phyloP scores from a whole-genome alignment of 1,284 basidiomycete genomes.

The Fomitopsis pinicola region DNA sequence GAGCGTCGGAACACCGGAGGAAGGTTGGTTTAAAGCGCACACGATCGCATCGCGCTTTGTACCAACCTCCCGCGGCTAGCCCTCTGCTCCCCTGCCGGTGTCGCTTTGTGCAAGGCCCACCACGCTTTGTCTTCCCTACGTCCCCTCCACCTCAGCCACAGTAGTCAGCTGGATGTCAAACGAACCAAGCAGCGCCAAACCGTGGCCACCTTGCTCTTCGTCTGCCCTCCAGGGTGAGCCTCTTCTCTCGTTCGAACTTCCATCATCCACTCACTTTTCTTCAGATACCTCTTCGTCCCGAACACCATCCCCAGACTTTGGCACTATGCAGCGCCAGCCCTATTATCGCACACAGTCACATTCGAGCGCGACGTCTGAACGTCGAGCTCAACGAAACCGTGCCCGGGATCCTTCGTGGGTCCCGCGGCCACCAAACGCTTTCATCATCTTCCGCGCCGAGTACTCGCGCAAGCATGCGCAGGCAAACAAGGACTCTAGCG shows the following conservation, averaged over 20 bases:
- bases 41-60: neutral
- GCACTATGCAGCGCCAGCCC: neutral
- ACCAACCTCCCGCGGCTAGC: neutral
- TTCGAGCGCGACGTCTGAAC: slow-evolving; percentile 13
- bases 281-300: neutral
- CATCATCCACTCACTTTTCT: neutral
- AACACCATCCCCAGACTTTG: neutral
- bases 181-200: neutral
- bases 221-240: neutral
- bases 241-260: too few species aligned
- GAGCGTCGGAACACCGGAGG: neutral
- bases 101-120: neutral
- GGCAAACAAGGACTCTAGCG: slow-evolving; percentile 9
- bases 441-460: slow-evolving; percentile 85
- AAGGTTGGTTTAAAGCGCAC: neutral
- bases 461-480: slow-evolving; percentile 42
- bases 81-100: neutral
- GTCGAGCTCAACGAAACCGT: slow-evolving; percentile 24
- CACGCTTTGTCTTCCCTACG: neutral
- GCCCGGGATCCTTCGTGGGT: slow-evolving; percentile 57
- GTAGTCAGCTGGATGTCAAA: neutral
- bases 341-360: slow-evolving; percentile 4
- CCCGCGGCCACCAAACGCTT: slow-evolving; percentile 82
- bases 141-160: neutral
- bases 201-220: neutral